Evolutionary conservation across 2,329 filamentous ascomycete species (phyloP).

Genomic region (Trichophyton equinum): DNA sequence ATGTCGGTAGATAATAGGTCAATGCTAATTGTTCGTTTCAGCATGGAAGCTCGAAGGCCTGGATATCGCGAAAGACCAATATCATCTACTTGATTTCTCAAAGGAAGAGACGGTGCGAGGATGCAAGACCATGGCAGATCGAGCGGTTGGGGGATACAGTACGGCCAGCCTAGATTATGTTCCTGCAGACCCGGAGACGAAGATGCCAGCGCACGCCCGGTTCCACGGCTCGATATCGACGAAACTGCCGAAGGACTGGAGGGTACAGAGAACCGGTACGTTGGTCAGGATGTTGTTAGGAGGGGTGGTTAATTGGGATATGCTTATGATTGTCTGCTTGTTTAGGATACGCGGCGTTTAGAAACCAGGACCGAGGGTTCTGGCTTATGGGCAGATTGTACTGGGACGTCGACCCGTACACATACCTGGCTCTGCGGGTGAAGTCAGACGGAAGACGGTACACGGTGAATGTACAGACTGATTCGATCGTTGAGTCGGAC

Average conservation of each 20-base stretch:
- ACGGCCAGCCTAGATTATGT: constrained; percentile 58
- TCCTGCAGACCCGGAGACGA: constrained; percentile 31
- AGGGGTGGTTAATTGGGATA: background rate
- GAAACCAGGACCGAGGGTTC: constrained; percentile 61
- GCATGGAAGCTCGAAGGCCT: constrained; percentile 32
- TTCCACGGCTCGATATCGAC: constrained; percentile 87
- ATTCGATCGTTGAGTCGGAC: constrained; percentile 87
- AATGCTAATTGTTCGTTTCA: constrained; percentile 12
- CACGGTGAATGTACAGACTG: constrained; percentile 90
- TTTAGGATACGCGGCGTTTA: constrained; percentile 79
- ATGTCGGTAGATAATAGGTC: background rate
- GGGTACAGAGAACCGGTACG: constrained; percentile 30
- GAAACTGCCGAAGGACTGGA: constrained; percentile 56
- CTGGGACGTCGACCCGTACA: constrained; percentile 84
- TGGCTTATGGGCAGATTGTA: constrained; percentile 76
- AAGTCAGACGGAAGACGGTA: constrained; percentile 87
- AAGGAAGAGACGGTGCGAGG: constrained; percentile 23
- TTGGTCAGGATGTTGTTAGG: too few species aligned
- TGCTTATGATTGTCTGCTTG: background rate
- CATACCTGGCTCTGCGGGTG: constrained; percentile 74
- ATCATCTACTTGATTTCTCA: constrained; percentile 31
- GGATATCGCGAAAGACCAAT: constrained; percentile 28
- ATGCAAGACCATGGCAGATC: constrained; percentile 71
- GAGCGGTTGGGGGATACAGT: constrained; percentile 76
- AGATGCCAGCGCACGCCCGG: constrained; percentile 51